phyloP scores from a whole-genome alignment of 2,329 filamentous ascomycete genomes.

The Ascochyta fabae region DNA sequence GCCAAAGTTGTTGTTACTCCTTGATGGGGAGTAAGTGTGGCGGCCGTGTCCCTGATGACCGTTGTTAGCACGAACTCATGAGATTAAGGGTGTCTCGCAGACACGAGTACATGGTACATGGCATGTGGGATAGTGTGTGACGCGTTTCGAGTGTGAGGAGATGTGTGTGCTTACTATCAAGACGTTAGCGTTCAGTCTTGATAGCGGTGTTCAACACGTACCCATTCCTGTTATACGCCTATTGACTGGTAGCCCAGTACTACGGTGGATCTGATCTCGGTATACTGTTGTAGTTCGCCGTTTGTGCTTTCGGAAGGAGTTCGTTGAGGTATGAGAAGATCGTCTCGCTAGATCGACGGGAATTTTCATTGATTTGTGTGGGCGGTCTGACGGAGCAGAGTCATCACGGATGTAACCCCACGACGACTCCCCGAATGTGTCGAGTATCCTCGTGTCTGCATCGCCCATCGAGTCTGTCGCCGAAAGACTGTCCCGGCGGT shows the following conservation, averaged over 20 bases:
- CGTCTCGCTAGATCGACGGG: conserved; percentile 49
- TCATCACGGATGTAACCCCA: conserved; percentile 43
- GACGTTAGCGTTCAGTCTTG: conserved; percentile 12
- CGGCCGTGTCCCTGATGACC: conserved; percentile 30
- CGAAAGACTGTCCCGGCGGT: conserved; percentile 42
- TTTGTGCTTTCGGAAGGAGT: conserved; percentile 38
- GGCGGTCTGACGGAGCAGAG: conserved; percentile 46
- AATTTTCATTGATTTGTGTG: conserved; percentile 53
- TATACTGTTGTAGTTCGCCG: conserved; percentile 34
- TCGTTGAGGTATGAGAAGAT: conserved; percentile 39
- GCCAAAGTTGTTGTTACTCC: conserved; percentile 35
- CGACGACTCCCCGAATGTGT: conserved; percentile 49
- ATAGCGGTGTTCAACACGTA: conserved; percentile 8
- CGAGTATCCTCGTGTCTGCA: conserved; percentile 46
- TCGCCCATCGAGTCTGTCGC: conserved; percentile 49
- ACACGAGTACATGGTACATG: neutral
- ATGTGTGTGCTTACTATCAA: conserved; percentile 12
- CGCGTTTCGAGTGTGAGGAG: neutral
- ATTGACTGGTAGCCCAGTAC: conserved; percentile 39
- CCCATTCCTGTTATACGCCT: conserved; percentile 40
- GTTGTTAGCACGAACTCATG: conserved; percentile 1
- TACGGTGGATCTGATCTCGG: conserved; percentile 32
- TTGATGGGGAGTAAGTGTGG: conserved; percentile 37
- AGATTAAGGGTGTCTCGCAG: neutral
- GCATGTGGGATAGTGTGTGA: no score